Evolutionary conservation across 179 eudicot species (phyloP), one percentile per base, ranked within the genome.

Genomic region (Spergularia azorica): DNA sequence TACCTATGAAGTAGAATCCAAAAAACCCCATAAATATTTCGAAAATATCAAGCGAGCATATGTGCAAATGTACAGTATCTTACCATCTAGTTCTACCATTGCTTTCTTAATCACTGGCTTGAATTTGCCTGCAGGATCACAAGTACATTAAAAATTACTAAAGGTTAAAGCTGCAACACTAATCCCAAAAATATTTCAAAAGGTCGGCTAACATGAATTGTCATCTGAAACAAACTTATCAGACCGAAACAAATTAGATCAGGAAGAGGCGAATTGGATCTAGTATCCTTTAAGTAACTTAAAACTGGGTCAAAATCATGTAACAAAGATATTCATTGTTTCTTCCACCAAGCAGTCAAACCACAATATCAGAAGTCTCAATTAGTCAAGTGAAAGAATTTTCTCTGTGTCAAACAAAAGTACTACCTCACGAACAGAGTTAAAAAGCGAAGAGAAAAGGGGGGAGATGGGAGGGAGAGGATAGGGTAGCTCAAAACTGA

Each of bases 41-140:
- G 32, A 9, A 67, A n/a, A 52, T 7, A 50, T 67, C 46, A 60
- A 60, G 14, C 20, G 16, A 63, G 6, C 36, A 51, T 21, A 54
- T 55, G 14, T 36, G 7, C 66, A 65, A 15, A 17, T 32, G 4
- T 3, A 41, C 36, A 71, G 39, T 14, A 56, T 68, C 18, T 70
- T 26, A 90, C 97, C 92, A 18, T 95, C 96, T 78, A 95, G 94
- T 85, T 95, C 98, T 54, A 95, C 99, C 98, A 95, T 95, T 21
- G 99, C 99, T 87, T 95, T 95, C 90, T 95, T 95, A 71, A 95
- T 95, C 85, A 95, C 99, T 17, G 99, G 99, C 89, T 95, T 95
- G 89, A 90, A 90, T 73, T 95, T 95, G 62, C 99, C 99, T 95
- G 92, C 78, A 83, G 80, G 38, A 66, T 36, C 17, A 15, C 8